phyloP scores from a whole-genome alignment of 2,329 filamentous ascomycete species.

The Emergomyces africanus region DNA sequence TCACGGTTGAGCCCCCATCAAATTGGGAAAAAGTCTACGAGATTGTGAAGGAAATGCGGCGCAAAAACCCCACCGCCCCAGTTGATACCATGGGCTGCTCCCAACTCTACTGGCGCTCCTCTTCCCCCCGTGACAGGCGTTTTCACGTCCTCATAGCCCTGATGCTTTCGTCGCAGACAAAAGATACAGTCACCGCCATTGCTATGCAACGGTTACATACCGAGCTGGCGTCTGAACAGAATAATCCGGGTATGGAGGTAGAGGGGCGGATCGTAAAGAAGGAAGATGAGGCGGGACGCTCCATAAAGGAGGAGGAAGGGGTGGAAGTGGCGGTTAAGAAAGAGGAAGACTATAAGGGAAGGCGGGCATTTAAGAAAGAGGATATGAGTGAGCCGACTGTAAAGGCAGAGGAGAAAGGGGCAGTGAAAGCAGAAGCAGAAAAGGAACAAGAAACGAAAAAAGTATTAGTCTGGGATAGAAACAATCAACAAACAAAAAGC shows the following conservation, averaged over 20 bases:
- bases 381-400: background rate
- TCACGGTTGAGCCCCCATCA: slow-evolving; percentile 46
- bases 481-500: slow-evolving; percentile 22
- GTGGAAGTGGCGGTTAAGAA: background rate
- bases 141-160: slow-evolving; percentile 79
- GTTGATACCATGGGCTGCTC: slow-evolving; percentile 97
- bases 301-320: background rate
- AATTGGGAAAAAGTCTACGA: slow-evolving; percentile 79
- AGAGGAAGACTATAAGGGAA: background rate
- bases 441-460: slow-evolving; percentile 12
- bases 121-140: slow-evolving; percentile 45
- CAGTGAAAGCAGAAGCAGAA: slow-evolving; percentile 10
- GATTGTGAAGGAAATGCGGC: slow-evolving; percentile 65
- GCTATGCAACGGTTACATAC: slow-evolving; percentile 70
- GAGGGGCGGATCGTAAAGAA: slow-evolving; percentile 6
- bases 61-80: slow-evolving; percentile 53
- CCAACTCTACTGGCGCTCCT: slow-evolving; percentile 31
- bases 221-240: slow-evolving; percentile 41
- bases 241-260: slow-evolving; percentile 5
- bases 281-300: background rate
- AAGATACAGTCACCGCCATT: slow-evolving; percentile 77
- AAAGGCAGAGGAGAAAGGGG: slow-evolving; percentile 4
- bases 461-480: slow-evolving; percentile 6
- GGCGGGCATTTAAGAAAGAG: background rate
- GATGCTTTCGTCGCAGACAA: slow-evolving; percentile 88